Evolutionary conservation across 495 filamentous ascomycete genomes (phyloP).

Genomic region (Aspergillus avenaceus): DNA sequence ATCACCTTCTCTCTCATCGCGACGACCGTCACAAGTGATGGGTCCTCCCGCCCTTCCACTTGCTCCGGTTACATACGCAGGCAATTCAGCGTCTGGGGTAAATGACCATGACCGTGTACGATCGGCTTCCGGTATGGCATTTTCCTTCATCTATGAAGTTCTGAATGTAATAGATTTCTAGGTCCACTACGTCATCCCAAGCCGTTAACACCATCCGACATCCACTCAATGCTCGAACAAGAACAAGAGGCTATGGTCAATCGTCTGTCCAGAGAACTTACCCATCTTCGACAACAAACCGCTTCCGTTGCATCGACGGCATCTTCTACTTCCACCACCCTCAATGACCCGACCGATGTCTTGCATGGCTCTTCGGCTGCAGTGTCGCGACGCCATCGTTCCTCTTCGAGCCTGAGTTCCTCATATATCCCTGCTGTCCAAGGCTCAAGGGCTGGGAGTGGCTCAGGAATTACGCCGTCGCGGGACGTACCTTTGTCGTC

Average conservation of each 20-base stretch:
- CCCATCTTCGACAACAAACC: conserved; percentile 73
- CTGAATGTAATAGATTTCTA: neutral
- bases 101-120: conserved; percentile 55
- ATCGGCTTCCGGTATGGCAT: conserved; percentile 48
- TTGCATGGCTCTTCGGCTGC: conserved; percentile 49
- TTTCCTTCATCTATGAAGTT: neutral
- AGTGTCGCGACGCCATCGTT: conserved; percentile 59
- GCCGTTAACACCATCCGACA: conserved; percentile 78
- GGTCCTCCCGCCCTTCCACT: conserved; percentile 40
- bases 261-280: conserved; percentile 82
- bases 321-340: conserved; percentile 65
- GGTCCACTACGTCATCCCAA: conserved; percentile 76
- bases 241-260: conserved; percentile 97
- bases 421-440: conserved; percentile 44
- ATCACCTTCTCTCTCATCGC: conserved; percentile 39
- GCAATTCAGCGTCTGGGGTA: conserved; percentile 22
- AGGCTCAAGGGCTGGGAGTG: conserved; percentile 38
- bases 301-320: conserved; percentile 76
- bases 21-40: conserved; percentile 45
- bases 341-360: conserved; percentile 49
- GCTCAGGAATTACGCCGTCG: conserved; percentile 46
- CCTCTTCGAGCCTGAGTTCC: conserved; percentile 58
- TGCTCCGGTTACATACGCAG: conserved; percentile 24
- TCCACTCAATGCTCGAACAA: conserved; percentile 83
- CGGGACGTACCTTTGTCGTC: conserved; percentile 31